Base-by-base conservation (phyloP, 2,329 filamentous ascomycete species). In the Fusarium anthophilum region DNA sequence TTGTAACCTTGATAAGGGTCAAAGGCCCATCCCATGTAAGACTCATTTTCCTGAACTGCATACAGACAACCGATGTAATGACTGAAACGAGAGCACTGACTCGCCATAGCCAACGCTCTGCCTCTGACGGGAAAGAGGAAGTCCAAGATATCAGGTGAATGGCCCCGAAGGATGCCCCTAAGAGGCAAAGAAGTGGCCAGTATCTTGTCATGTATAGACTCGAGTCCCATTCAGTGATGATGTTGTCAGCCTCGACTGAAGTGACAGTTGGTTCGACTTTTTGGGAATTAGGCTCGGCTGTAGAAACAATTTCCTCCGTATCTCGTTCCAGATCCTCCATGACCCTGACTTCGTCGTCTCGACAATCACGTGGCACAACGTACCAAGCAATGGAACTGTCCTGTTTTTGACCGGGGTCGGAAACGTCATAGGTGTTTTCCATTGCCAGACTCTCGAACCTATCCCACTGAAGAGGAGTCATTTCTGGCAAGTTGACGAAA, bases 141-240 rank as follows among this genome's bases (percentile, higher is more conserved):
- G 24, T 24, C 69, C 56, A 72, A 22, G 67, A 72, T 35, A 67
- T 32, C 24, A 72, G 45, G 39, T 63, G 69, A 24, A 72, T 63
- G 24, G 56, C 62, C 15, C 62, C 56, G n/a, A 72, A 70, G 13
- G 51, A 67, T 38, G 56, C 69, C 10, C 66, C 68, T 20, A 72
- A 20, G 7, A 71, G 41, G 37, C 62, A 71, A 12, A 72, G 26
- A 20, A 71, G 47, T 20, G 69, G 67, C 57, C 69, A 71, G n/a
- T 66, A 70, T 24, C 62, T 58, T 17, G 67, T 55, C 69, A 72
- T 67, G 14, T 67, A 70, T 8, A 71, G 56, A 30, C 41, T 59
- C 3, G 69, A 47, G 18, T 56, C 62, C 69, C 62, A 71, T 18
- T 70, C 56, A 9, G 56, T 67, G 37, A 67, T 67, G 30, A 58